These are phyloP conservation scores for Nakazawaea ambrosiae DNA, from an alignment of 805 yeast species.

Conservation along the genomic window DNA sequence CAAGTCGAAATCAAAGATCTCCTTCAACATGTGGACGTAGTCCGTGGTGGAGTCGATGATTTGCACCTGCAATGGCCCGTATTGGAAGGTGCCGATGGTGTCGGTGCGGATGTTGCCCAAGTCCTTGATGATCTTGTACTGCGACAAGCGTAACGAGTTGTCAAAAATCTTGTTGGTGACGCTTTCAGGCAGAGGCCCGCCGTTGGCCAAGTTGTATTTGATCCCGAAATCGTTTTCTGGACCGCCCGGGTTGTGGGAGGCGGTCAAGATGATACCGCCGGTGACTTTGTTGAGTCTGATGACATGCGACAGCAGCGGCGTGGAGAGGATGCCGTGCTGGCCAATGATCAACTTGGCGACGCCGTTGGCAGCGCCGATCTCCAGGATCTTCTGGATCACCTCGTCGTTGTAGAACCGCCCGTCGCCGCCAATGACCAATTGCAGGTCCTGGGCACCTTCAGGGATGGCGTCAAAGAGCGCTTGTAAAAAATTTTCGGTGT, in stretches of 20 bases:
- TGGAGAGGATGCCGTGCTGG: slow-evolving; percentile 79
- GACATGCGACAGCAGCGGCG: slow-evolving; percentile 95
- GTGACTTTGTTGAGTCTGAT: slow-evolving; percentile 67
- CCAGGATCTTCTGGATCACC: slow-evolving; percentile 74
- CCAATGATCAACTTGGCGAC: slow-evolving; percentile 82
- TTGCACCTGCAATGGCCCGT: slow-evolving; percentile 66
- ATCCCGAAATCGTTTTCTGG: slow-evolving; percentile 89
- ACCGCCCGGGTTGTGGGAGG: slow-evolving; percentile 98
- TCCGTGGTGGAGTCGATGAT: slow-evolving; percentile 76
- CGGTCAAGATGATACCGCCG: slow-evolving; percentile 94
- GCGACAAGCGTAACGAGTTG: slow-evolving; percentile 47
- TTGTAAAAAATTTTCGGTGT: slow-evolving; percentile 92
- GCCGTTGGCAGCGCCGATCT: slow-evolving; percentile 88
- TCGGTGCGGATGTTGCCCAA: slow-evolving; percentile 53
- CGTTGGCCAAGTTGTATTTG: slow-evolving; percentile 89
- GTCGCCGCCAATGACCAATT: slow-evolving; percentile 92
- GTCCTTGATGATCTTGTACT: slow-evolving; percentile 52
- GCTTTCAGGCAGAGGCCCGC: slow-evolving; percentile 97
- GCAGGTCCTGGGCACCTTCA: slow-evolving; percentile 70
- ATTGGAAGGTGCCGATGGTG: slow-evolving; percentile 40
- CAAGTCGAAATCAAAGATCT: slow-evolving; percentile 80
- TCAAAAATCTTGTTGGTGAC: slow-evolving; percentile 86
- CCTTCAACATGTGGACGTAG: slow-evolving; percentile 72
- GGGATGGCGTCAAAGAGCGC: slow-evolving; percentile 82
- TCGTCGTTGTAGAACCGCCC: slow-evolving; percentile 86